A percentile compares a stretch with the other conserved stretches of the same genome.
Conservation (phyloP, 805 yeast genomes). For the Lachancea fermentati region DNA sequence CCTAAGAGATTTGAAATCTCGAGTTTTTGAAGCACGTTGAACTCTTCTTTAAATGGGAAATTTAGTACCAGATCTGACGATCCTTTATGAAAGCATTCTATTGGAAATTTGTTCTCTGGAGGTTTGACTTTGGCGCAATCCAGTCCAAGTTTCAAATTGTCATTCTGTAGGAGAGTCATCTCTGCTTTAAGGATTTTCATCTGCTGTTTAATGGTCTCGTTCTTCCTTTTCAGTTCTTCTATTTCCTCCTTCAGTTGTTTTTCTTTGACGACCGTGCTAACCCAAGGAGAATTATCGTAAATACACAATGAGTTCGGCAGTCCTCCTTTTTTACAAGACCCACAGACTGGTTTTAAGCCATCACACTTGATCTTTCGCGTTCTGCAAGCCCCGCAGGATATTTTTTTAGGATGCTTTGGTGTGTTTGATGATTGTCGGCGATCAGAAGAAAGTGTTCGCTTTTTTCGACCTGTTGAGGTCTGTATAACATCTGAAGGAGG, state of each 20-base stretch:
- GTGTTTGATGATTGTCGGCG: not conserved
- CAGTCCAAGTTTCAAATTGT: not conserved
- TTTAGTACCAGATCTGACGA: not conserved
- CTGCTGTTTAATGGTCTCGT: not conserved
- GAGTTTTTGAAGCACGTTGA: not conserved
- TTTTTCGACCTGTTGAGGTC: no score
- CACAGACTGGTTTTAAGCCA: conserved; percentile 42
- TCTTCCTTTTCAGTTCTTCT: not conserved
- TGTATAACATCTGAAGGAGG: no score
- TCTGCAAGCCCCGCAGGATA: conserved; percentile 37
- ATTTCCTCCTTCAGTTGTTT: conserved; percentile 1
- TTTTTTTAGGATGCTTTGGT: not conserved
- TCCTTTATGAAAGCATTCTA: not conserved
- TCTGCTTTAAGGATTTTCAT: not conserved
- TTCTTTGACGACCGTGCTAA: conserved; percentile 1
- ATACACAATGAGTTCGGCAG: not conserved
- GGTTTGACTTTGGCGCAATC: not conserved
- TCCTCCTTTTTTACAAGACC: conserved; percentile 29
- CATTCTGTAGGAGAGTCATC: not conserved
- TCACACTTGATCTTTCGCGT: conserved; percentile 46
- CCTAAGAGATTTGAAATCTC: not conserved
- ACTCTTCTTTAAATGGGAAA: not conserved
- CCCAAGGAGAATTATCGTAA: conserved; percentile 6
- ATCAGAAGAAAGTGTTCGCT: not conserved
- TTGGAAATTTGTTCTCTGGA: not conserved